These are phyloP conservation scores for Colletotrichum tofieldiae DNA, from an alignment of 2,329 filamentous ascomycete species.

Conservation along the genomic window DNA sequence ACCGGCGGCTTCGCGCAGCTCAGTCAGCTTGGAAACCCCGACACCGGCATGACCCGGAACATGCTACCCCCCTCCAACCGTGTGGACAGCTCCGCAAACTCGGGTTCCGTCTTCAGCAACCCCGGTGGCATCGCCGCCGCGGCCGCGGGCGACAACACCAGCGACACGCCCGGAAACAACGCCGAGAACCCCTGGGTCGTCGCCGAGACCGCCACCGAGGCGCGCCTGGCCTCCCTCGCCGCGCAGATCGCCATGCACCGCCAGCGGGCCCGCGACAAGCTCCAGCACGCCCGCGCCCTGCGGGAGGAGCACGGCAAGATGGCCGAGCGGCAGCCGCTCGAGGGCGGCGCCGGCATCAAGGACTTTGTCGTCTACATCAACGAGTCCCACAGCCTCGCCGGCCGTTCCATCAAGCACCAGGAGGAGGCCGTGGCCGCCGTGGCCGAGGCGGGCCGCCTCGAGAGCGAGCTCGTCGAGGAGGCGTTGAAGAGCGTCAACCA, in stretches of 20 bases:
- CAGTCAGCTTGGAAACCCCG: too few relatives aligned
- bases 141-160: background rate
- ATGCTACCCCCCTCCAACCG: background rate
- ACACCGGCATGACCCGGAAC: background rate
- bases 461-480: slow-evolving; percentile 1
- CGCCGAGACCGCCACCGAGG: background rate
- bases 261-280: slow-evolving; percentile 17
- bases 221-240: background rate
- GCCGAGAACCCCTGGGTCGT: background rate
- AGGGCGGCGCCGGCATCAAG: background rate
- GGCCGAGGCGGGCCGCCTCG: background rate
- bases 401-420: background rate
- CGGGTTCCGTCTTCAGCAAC: background rate
- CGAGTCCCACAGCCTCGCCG: background rate
- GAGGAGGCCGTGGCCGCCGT: slow-evolving; percentile 5
- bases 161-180: background rate
- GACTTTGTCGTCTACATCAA: slow-evolving; percentile 2
- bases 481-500: background rate
- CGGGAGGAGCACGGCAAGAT: slow-evolving; percentile 7
- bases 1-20: background rate
- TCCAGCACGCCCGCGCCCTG: slow-evolving; percentile 19
- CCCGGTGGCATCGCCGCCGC: background rate
- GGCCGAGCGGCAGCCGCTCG: background rate
- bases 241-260: background rate
- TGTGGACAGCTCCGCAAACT: background rate